phyloP scores from a whole-genome alignment of 257 asterid genomes.

The Misopates orontium region DNA sequence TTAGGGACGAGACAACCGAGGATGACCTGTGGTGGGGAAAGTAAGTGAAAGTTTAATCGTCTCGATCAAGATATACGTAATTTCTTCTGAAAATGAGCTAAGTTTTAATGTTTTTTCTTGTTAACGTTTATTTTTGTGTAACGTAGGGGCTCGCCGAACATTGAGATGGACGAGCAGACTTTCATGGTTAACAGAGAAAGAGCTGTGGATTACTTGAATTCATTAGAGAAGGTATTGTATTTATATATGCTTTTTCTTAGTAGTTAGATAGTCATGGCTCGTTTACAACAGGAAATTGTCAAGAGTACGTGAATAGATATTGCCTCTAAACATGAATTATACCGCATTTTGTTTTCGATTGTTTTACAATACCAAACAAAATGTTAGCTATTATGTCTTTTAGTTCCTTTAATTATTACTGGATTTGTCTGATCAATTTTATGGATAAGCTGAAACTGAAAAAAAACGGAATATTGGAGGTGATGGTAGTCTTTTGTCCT shows the following conservation, averaged over 20 bases:
- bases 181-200: slow-evolving; percentile 96
- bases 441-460: slow-evolving; percentile 16
- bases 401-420: no score
- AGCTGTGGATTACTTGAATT: slow-evolving; percentile 93
- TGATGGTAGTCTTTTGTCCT: slow-evolving; percentile 12
- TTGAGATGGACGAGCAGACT: slow-evolving; percentile 96
- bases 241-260: slow-evolving; percentile 7
- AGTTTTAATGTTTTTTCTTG: background rate
- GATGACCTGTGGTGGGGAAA: slow-evolving; percentile 83
- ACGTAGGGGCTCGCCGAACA: slow-evolving; percentile 85
- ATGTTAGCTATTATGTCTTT: no score
- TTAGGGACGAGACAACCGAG: slow-evolving; percentile 54
- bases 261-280: background rate
- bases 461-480: background rate
- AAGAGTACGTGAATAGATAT: no score
- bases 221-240: slow-evolving; percentile 72
- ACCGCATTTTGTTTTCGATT: no score
- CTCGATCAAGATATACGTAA: no score
- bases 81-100: background rate
- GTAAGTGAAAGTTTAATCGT: slow-evolving; percentile 32
- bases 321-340: no score
- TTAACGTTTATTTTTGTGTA: background rate
- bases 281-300: no score
- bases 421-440: background rate
- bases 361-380: no score